Percentiles rank a stretch among this genome's conserved stretches.
These are phyloP conservation scores for Gracilaria gracilis DNA, from an alignment of 23 red algal genomes.

Conservation along the genomic window DNA sequence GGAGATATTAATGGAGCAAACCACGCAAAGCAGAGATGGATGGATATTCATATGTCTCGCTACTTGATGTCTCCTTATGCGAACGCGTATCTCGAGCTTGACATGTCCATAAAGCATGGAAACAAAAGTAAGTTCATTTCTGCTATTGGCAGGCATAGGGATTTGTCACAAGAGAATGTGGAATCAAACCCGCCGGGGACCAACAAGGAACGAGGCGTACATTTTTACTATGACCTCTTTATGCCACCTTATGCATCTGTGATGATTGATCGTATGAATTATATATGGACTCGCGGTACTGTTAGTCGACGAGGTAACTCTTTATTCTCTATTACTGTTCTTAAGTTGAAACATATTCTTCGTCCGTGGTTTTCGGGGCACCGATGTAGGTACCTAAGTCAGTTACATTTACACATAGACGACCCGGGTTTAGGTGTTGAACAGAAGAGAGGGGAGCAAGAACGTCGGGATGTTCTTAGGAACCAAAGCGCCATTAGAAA, in stretches of 20 bases:
- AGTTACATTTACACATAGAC: conserved; percentile 33
- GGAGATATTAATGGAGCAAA: conserved; percentile 10
- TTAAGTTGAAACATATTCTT: conserved; percentile 32
- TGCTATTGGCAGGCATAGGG: neutral
- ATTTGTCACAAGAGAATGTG: neutral
- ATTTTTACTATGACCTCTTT: conserved; percentile 11
- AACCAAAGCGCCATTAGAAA: neutral
- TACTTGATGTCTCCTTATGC: conserved; percentile 16
- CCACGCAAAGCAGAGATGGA: conserved; percentile 1
- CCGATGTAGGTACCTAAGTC: neutral
- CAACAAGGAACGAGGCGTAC: neutral
- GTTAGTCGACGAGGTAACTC: conserved; percentile 31
- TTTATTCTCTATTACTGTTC: neutral
- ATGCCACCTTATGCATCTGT: conserved; percentile 11
- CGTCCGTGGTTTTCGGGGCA: neutral
- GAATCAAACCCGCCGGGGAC: neutral
- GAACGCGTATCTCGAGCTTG: neutral
- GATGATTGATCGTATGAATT: conserved; percentile 36
- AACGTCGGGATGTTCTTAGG: neutral
- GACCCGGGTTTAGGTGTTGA: conserved; percentile 7
- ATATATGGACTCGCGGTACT: conserved; percentile 23
- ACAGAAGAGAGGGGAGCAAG: conserved; percentile 29
- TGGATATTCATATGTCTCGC: neutral
- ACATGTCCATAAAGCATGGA: neutral
- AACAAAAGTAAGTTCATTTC: conserved; percentile 17